Base-by-base conservation (phyloP, 169 alveolate genomes). In the Theileria sp. region DNA sequence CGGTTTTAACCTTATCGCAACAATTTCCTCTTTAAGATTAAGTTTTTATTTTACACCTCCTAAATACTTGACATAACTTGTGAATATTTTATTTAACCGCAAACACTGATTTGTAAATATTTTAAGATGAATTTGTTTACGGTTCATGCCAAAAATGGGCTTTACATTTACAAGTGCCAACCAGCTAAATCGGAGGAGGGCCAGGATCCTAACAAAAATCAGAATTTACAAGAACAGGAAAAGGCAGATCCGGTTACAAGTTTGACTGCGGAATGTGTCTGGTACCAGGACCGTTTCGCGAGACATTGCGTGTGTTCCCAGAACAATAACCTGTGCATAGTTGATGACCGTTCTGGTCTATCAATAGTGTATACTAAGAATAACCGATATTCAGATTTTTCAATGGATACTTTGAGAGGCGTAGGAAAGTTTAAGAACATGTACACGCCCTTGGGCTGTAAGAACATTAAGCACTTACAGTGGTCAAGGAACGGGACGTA, bases 401-500 rank as follows among this genome's bases (percentile, higher is more conserved):
- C 89, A 19, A 58, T 77, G 25, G 89, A 83, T 36, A 83, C 89
- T 8, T 77, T 83, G 44, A 72, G 89, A 17, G 89, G 89, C 54
- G 89, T 83, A 15, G 89, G 89, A 23, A 83, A 83, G 66, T 83
- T 68, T 80, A 71, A 80, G 38, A 83, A 83, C 66, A 68, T 77
- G 44, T 83, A 83, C 77, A 83, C 86, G 34, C 89, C 89, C 6
- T 34, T 83, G 56, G 89, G 89, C 15, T 83, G 89, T 73, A 83
- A 83, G 62, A 83, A 83, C 77, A 83, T 83, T 25, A 83, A 77
- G 28, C 80, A 83, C 74, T 72, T 83, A 44, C 89, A 83, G 64
- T 83, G 89, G 89, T 83, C 89, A 23, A 64, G 75, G 56, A 83
- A 83, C 56, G 89, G 89, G 50, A 80, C 72, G 0, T 83, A 83